These are phyloP conservation scores for Albatrellus sp. DNA, from an alignment of 1,284 basidiomycete genomes.

Conservation along the genomic window DNA sequence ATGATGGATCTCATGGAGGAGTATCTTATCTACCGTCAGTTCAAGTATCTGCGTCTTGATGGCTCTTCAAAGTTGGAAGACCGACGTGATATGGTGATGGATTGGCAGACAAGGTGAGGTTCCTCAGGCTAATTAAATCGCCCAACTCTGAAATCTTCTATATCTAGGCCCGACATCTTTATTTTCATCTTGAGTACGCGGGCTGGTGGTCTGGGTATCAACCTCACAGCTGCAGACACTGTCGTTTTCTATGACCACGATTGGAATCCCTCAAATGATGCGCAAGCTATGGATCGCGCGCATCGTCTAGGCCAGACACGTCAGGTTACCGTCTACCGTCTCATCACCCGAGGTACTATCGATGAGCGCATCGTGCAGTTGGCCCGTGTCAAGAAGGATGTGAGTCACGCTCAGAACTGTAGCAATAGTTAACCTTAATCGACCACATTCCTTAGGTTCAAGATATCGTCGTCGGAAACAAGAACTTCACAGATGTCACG, in stretches of 20 bases:
- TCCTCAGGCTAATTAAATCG: background rate
- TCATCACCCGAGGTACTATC: conserved; percentile 95
- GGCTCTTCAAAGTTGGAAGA: conserved; percentile 95
- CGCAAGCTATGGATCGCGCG: conserved; percentile 99
- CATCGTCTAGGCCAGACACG: conserved; percentile 98
- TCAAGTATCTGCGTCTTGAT: conserved; percentile 94
- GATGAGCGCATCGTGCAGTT: conserved; percentile 97
- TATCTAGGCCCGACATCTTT: conserved; percentile 79
- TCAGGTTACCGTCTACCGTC: conserved; percentile 96
- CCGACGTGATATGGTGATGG: conserved; percentile 97
- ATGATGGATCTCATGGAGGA: conserved; percentile 99
- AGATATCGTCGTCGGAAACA: conserved; percentile 98
- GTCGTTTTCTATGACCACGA: conserved; percentile 99
- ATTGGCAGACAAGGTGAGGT: conserved; percentile 92
- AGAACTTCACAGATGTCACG: conserved; percentile 83
- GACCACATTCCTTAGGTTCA: conserved; percentile 54
- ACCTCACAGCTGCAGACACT: conserved; percentile 94
- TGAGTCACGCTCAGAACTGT: conserved; percentile 25
- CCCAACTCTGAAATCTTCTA: conserved; percentile 4
- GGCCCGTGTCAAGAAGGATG: conserved; percentile 92
- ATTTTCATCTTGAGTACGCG: conserved; percentile 93
- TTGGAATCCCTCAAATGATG: conserved; percentile 99
- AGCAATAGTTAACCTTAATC: background rate
- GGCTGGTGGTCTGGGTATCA: conserved; percentile 97
- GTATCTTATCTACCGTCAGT: conserved; percentile 94